Base-by-base conservation (phyloP, 2,329 filamentous ascomycete species). In the Colletotrichum chrysophilum region DNA sequence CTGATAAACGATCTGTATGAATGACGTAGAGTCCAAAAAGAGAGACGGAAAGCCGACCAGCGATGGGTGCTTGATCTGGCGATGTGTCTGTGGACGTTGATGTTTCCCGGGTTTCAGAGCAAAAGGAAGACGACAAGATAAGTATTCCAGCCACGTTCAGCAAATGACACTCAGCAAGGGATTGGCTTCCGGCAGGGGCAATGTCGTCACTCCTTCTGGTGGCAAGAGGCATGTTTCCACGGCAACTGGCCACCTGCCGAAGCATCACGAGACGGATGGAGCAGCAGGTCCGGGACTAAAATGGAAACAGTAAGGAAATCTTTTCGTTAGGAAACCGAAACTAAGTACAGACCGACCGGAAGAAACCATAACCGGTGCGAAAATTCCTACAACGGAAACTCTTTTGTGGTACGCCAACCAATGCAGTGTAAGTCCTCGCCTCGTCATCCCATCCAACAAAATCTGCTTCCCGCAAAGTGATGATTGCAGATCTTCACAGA, bases 401-500 rank as follows among this genome's bases (percentile, higher is more conserved):
- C 77, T 80, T 82, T 83, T 87, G 85, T 85, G 83, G 84, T 85
- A 87, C 88, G 88, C 88, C 87, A 82, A 81, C 83, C 82, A 80
- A 89, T 88, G 87, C 88, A 89, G 87, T 86, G 83, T 82, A 87
- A 85, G 85, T 84, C 84, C 81, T 85, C 80, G 81, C 85, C 86
- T 87, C 86, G 83, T 89, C 88, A 89, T 89, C 85, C 87, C 86
- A 81, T 85, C 76, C 79, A 81, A 82, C 81, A 81, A 79, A 77
- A 79, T 83, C 84, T 84, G 83, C 84, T 85, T 83, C 82, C 80
- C 82, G 82, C 77, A 79, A 79, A 78, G 24, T 38, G 52, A 77
- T 69, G 78, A 80, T 79, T 79, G 79, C 80, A 82, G 84, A 83
- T 86, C 83, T 82, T 85, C 83, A 81, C 84, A 85, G 85, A 85